Percentiles rank a stretch among this genome's conserved stretches.
These are phyloP conservation scores for Suillus luteus DNA, from an alignment of 768 basidiomycete genomes.

Conservation along the genomic window DNA sequence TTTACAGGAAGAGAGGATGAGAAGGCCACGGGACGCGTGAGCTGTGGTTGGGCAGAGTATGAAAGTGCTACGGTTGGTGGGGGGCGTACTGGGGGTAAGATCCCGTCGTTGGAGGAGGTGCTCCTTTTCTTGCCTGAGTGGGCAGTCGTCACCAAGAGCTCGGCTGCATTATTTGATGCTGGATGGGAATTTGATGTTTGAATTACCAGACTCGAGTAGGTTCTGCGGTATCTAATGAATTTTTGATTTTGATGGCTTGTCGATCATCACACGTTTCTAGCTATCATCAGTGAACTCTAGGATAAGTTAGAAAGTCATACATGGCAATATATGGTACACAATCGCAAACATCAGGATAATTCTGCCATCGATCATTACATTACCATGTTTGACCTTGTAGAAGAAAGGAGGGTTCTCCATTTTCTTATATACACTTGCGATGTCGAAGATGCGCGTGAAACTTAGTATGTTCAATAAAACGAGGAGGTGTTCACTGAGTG, in stretches of 20 bases:
- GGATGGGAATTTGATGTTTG: conserved; percentile 13
- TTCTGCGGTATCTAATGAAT: background rate
- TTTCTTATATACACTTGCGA: no score
- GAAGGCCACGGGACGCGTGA: conserved; percentile 46
- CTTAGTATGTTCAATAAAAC: no score
- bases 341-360: no score
- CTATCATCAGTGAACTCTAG: no score
- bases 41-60: conserved; percentile 72
- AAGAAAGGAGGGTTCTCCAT: no score
- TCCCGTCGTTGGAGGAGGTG: conserved; percentile 72
- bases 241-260: background rate
- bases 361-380: no score
- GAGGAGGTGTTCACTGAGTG: no score
- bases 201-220: background rate
- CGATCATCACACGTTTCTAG: background rate
- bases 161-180: conserved; percentile 62
- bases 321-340: no score
- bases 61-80: conserved; percentile 55
- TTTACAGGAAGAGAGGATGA: conserved; percentile 37
- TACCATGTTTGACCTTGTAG: no score
- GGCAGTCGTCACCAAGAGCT: conserved; percentile 59
- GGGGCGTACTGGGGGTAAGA: conserved; percentile 42
- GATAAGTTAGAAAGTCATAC: no score
- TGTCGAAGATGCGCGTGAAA: no score
- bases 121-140: conserved; percentile 65